Percentiles rank a stretch among this genome's conserved stretches.
Evolutionary conservation across 768 basidiomycete species (phyloP).

Genomic region (Auricularia heimuer): DNA sequence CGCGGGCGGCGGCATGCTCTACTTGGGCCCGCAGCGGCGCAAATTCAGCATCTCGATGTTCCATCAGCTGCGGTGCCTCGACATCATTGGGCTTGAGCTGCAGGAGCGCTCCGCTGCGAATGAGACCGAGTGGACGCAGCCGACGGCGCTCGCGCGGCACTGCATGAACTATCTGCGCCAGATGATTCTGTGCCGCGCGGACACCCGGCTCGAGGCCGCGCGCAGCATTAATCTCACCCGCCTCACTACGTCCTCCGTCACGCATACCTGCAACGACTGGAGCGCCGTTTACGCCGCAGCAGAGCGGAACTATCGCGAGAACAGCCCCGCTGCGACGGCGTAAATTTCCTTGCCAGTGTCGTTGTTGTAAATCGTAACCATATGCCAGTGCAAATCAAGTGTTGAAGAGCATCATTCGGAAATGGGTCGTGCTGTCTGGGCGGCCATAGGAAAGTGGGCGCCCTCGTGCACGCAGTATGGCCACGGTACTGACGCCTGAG

Average conservation of each 20-base stretch:
- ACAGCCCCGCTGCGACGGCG: background rate
- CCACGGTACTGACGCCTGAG: no score
- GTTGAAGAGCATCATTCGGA: no score
- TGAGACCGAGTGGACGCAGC: background rate
- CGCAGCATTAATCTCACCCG: slow-evolving; percentile 24
- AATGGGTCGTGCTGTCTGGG: no score
- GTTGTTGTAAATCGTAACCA: no score
- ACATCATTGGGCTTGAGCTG: slow-evolving; percentile 25
- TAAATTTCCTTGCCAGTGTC: no score
- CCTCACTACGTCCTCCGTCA: slow-evolving; percentile 25
- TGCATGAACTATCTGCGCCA: slow-evolving; percentile 34
- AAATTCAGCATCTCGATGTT: slow-evolving; percentile 30
- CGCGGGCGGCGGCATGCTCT: slow-evolving; percentile 14
- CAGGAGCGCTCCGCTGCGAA: slow-evolving; percentile 1
- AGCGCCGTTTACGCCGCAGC: slow-evolving; percentile 24
- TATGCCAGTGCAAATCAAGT: no score
- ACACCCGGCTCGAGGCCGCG: slow-evolving; percentile 25
- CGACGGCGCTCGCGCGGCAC: slow-evolving; percentile 15
- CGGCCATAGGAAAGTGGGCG: no score
- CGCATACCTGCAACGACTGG: slow-evolving; percentile 37
- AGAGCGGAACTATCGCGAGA: slow-evolving; percentile 27
- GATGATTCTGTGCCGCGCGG: slow-evolving; percentile 27
- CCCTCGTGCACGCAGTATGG: no score
- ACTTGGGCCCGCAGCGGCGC: slow-evolving; percentile 14
- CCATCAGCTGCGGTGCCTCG: slow-evolving; percentile 32